Evolutionary conservation across 805 yeast species (phyloP), one percentile per base, ranked within the genome.

Genomic region (Saccharomyces cerevisiae): DNA sequence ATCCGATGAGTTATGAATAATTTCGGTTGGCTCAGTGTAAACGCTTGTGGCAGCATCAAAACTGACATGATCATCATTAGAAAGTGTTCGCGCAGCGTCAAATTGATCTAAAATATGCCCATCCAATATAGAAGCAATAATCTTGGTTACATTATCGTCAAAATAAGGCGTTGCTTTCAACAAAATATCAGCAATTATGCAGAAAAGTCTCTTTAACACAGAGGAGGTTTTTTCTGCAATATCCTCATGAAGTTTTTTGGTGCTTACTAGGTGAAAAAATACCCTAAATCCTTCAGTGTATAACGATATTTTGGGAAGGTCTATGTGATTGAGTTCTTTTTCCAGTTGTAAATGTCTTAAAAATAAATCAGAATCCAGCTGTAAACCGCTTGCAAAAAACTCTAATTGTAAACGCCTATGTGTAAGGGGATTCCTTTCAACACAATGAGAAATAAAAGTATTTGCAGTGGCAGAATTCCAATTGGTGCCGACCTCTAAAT

Each of bases 201-300:
- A 55, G 17, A 61, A 59, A 8, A 64, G 52, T 8, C 56, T 53
- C 56, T 67, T 68, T 49, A 73, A 59, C 22, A 66, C 58, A 5
- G 64, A 66, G 2, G 70, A 58, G 1, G 55, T 51, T 6, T 51
- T 46, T 22, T 24, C 32, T 5, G 57, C 55, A 24, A 67, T 58
- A 22, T 53, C 56, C 26, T 58, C 48, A 26, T 68, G 55, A 30
- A 64, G 46, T 31, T 48, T 53, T 6, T 62, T 58, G 24, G 61
- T 61, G 3, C 58, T 52, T 14, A 53, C 52, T 27, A 62, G 57
- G 17, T 63, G 54, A 22, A 69, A 63, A 49, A 65, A 67, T 1
- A 66, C 56, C 54, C 63, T 67, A 47, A 73, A 60, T 4, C 73
- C 72, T 26, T 74, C 73, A 2, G 68, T 65, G 5, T 70, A 64